Percentiles rank a stretch among this genome's conserved stretches.
These are phyloP conservation scores for Mycena amicta DNA, from an alignment of 768 basidiomycete species.

Conservation along the genomic window DNA sequence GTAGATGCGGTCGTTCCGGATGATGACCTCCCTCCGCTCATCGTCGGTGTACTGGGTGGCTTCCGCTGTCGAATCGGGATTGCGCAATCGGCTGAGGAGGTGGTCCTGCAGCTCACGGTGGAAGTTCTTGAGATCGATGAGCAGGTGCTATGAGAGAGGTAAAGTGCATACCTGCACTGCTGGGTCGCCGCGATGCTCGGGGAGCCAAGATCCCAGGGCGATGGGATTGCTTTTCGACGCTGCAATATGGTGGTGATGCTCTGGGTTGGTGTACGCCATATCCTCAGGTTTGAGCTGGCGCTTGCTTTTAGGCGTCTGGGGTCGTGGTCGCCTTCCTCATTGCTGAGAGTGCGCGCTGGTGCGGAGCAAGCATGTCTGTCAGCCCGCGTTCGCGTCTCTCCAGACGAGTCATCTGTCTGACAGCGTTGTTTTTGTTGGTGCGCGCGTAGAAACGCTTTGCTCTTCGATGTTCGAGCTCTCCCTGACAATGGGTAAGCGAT, in stretches of 20 bases:
- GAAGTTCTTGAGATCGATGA: no score
- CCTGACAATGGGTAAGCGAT: slow-evolving; percentile 19
- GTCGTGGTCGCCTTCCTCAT: background rate
- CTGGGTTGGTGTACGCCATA: slow-evolving; percentile 9
- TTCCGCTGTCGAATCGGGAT: background rate
- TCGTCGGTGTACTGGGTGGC: background rate
- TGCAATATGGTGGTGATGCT: slow-evolving; percentile 20
- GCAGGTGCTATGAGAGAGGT: no score
- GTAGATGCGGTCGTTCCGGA: slow-evolving; percentile 16
- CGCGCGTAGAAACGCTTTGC: slow-evolving; percentile 20
- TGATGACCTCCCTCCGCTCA: background rate
- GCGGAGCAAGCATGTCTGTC: background rate
- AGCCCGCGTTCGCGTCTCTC: slow-evolving; percentile 7
- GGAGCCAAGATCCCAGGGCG: slow-evolving; percentile 8
- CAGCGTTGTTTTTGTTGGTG: slow-evolving; percentile 31
- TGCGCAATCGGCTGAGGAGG: background rate
- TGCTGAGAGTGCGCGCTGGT: background rate
- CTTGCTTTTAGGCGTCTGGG: background rate
- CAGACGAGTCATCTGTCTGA: slow-evolving; percentile 24
- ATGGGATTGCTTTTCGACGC: slow-evolving; percentile 6
- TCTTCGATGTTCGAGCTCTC: slow-evolving; percentile 36
- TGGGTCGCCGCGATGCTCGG: background rate
- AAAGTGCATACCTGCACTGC: background rate
- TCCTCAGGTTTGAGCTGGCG: slow-evolving; percentile 4
- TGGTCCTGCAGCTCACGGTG: background rate